Evolutionary conservation across 2,329 filamentous ascomycete species (phyloP).

Genomic region (Fusarium anguioides): DNA sequence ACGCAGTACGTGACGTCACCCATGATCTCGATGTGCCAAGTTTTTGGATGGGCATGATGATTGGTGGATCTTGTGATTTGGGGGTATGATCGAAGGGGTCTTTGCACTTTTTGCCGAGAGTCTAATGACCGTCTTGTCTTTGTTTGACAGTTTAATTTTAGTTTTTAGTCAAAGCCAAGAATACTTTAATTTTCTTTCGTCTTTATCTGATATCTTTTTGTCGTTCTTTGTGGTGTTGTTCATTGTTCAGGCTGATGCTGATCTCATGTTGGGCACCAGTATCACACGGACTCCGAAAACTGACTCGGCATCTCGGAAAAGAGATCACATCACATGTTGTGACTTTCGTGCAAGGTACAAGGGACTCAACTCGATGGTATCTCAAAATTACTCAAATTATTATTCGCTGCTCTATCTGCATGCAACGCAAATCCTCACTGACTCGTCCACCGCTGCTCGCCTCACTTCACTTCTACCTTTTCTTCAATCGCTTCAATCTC

Average conservation of each 20-base stretch:
- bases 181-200: neutral
- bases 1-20: conserved; percentile 16
- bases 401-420: neutral
- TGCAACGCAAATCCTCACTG: neutral
- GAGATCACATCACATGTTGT: neutral
- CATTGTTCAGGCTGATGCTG: too few species aligned
- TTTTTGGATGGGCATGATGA: neutral
- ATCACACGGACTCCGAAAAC: neutral
- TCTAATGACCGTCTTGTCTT: neutral
- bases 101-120: neutral
- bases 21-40: conserved; percentile 11
- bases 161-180: neutral
- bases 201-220: too few species aligned
- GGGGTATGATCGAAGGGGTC: conserved; percentile 4
- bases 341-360: conserved; percentile 2
- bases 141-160: conserved; percentile 27
- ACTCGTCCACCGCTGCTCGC: neutral
- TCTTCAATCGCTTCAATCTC: neutral
- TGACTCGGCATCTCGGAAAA: neutral
- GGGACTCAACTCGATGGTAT: neutral
- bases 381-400: neutral
- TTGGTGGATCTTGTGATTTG: conserved; percentile 11
- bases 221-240: too few species aligned
- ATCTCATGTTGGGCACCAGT: too few species aligned
- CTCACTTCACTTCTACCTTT: neutral